These are phyloP conservation scores for Penicillium crystallinum DNA, from an alignment of 495 filamentous ascomycete genomes.

Conservation along the genomic window DNA sequence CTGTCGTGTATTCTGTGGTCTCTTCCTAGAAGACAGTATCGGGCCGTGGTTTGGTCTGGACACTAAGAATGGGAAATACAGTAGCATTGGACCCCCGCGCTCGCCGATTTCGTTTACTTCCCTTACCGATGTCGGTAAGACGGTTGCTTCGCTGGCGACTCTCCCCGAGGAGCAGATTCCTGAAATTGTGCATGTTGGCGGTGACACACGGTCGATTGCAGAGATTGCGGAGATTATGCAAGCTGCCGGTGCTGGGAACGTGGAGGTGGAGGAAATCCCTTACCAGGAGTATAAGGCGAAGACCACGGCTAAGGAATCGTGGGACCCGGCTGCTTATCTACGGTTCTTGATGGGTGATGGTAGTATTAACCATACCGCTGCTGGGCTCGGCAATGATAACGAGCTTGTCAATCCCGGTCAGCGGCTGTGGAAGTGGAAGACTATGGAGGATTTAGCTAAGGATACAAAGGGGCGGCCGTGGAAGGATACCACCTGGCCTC, in stretches of 20 bases:
- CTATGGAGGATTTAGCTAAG: slow-evolving; percentile 15
- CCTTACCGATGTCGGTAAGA: slow-evolving; percentile 15
- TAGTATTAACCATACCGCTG: slow-evolving; percentile 17
- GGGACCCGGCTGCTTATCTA: slow-evolving; percentile 18
- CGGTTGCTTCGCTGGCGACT: slow-evolving; percentile 16
- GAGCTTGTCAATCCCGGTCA: slow-evolving; percentile 7
- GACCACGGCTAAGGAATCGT: slow-evolving; percentile 1
- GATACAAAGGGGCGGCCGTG: slow-evolving; percentile 14
- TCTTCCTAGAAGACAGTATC: slow-evolving; percentile 27
- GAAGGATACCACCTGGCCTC: slow-evolving; percentile 19
- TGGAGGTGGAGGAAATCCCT: slow-evolving; percentile 15
- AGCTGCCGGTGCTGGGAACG: slow-evolving; percentile 13
- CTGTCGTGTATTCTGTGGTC: slow-evolving; percentile 24
- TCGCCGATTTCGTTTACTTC: slow-evolving; percentile 21
- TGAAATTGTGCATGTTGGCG: slow-evolving; percentile 16
- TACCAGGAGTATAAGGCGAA: slow-evolving; percentile 6
- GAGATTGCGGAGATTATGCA: slow-evolving; percentile 21
- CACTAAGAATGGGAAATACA: slow-evolving; percentile 18
- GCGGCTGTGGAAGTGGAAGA: slow-evolving; percentile 19
- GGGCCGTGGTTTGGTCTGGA: slow-evolving; percentile 28
- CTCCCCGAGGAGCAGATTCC: slow-evolving; percentile 10
- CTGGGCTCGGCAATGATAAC: slow-evolving; percentile 15
- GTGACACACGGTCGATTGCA: slow-evolving; percentile 17
- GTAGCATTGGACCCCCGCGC: slow-evolving; percentile 13
- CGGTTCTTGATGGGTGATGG: slow-evolving; percentile 24